Percentiles rank a stretch among this genome's conserved stretches.
These are phyloP conservation scores for Podospora comata DNA, from an alignment of 495 filamentous ascomycete species.

Conservation along the genomic window DNA sequence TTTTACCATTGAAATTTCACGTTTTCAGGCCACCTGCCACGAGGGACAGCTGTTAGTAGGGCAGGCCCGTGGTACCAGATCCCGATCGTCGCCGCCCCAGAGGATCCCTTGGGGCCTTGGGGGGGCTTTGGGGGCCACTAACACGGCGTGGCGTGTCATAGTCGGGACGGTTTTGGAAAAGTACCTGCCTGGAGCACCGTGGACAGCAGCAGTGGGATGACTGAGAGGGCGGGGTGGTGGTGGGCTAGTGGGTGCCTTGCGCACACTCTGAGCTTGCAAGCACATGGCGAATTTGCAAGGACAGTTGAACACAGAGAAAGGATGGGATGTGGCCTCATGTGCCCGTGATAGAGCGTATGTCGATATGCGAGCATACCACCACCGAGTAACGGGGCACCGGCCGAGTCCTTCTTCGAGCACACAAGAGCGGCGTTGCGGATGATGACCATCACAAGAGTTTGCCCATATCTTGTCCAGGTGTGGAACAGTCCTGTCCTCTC, in stretches of 20 bases:
- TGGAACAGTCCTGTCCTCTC: neutral
- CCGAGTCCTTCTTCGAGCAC: neutral
- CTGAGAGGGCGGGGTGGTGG: neutral
- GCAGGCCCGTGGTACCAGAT: neutral
- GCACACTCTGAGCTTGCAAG: neutral
- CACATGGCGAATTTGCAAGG: neutral
- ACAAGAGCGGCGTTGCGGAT: neutral
- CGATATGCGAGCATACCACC: too few species aligned
- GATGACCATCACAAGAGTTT: neutral
- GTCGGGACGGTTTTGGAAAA: constrained; percentile 3
- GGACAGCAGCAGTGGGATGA: neutral
- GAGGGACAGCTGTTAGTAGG: neutral
- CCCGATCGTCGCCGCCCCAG: constrained; percentile 5
- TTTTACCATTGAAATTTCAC: neutral
- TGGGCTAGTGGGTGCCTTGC: neutral
- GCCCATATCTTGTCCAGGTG: neutral
- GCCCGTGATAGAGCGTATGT: too few species aligned
- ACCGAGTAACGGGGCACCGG: neutral
- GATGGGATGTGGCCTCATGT: neutral
- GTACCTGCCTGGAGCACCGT: neutral
- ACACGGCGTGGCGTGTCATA: constrained; percentile 2
- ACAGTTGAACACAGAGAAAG: neutral
- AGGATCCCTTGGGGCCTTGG: neutral
- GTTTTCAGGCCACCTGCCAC: neutral
- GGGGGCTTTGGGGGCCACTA: neutral